Evolutionary conservation across 495 filamentous ascomycete genomes (phyloP).

Genomic region (Penicillium fimorum): DNA sequence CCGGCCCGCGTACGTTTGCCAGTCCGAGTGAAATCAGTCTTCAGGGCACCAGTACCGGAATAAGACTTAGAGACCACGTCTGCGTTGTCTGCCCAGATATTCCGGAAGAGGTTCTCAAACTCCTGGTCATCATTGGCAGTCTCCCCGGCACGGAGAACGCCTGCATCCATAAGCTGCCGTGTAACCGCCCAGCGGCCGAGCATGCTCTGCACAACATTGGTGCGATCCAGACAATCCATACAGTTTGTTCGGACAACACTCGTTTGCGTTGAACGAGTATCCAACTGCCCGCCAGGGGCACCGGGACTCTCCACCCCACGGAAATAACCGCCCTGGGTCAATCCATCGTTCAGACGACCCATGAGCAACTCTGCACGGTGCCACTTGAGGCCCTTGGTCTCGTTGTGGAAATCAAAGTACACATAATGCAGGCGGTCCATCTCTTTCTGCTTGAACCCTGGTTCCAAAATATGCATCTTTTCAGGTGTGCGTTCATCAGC

Average conservation of each 20-base stretch:
- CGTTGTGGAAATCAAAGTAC: slow-evolving; percentile 98
- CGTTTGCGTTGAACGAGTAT: slow-evolving; percentile 74
- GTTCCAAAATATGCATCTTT: slow-evolving; percentile 75
- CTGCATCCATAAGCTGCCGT: slow-evolving; percentile 79
- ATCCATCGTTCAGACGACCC: slow-evolving; percentile 69
- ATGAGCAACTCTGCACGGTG: slow-evolving; percentile 85
- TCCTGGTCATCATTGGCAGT: slow-evolving; percentile 64
- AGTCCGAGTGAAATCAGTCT: slow-evolving; percentile 91
- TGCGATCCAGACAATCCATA: slow-evolving; percentile 98
- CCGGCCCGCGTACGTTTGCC: slow-evolving; percentile 83
- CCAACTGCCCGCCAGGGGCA: slow-evolving; percentile 63
- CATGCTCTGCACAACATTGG: slow-evolving; percentile 97
- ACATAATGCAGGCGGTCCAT: slow-evolving; percentile 88
- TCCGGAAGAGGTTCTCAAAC: slow-evolving; percentile 88
- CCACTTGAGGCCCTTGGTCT: slow-evolving; percentile 92
- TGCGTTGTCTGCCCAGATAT: slow-evolving; percentile 97
- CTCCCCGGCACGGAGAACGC: slow-evolving; percentile 68
- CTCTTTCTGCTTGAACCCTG: slow-evolving; percentile 55
- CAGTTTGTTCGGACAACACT: slow-evolving; percentile 95
- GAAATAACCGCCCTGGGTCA: slow-evolving; percentile 83
- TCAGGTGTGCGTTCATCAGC: slow-evolving; percentile 61
- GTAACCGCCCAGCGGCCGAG: slow-evolving; percentile 84
- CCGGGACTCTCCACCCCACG: slow-evolving; percentile 83
- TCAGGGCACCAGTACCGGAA: slow-evolving; percentile 91
- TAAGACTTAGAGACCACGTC: slow-evolving; percentile 91